Evolutionary conservation across 139 green algal genomes (phyloP), one percentile per base, ranked within the genome.

Genomic region (Auxenochlorella pyrenoidosa): DNA sequence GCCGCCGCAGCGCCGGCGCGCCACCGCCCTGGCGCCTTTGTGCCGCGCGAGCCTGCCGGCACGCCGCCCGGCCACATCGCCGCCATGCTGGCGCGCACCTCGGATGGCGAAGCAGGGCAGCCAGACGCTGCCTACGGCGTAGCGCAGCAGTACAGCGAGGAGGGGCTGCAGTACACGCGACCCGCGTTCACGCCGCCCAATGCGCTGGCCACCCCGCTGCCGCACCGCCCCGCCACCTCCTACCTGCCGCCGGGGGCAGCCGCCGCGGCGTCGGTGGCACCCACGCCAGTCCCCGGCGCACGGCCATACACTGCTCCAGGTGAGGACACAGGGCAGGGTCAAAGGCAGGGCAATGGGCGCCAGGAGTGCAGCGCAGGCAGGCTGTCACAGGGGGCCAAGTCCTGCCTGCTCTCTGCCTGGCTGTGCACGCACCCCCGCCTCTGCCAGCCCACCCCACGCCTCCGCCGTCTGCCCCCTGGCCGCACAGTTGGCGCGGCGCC

Each of bases 121-220:
- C 28, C 22, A 1, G 75, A 22, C 75, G 75, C 28, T 43, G 30
- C 40, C 24, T 43, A 60, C 73, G 22, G 73, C 73, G 40, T 40
- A 36, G 41, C 26, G 40, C 54, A 63, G n/a, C 63, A 76, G 80
- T 65, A 76, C 80, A 63, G 80, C 80, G 82, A 79, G 18, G 82
- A 43, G 5, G 30, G 32, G 40, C 36, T 83, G 86, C 54, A 84
- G 60, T 89, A 82, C 65, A 75, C 30, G 12, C 82, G 75, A 15
- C 75, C 41, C 26, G 88, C 83, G 32, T 91, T 88, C 88, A 91
- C 88, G 34, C 88, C 88, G 15, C 89, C 86, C 34, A 76, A 79
- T n/a, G 81, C 80, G 1, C 71, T 89, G 36, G 82, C 76, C 51
- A 86, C 89, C 40, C 86, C 86, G 58, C 59, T 89, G 79, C 87